phyloP scores from a whole-genome alignment of 129 eudicot genomes.

The Tanacetum coccineum region DNA sequence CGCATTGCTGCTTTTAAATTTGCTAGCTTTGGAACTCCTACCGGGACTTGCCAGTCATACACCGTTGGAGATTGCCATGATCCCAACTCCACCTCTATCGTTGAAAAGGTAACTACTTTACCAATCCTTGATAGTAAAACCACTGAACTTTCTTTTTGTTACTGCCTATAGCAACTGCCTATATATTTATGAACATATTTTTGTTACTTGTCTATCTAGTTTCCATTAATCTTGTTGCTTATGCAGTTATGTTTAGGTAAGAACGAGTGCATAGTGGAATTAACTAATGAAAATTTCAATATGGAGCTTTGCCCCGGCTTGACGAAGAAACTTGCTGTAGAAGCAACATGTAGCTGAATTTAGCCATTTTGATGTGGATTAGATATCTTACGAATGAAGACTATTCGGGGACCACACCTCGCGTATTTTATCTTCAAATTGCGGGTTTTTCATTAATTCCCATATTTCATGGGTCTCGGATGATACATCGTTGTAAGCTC shows the following conservation, averaged over 20 bases:
- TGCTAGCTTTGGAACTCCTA: conserved; percentile 86
- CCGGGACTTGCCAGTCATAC: conserved; percentile 65
- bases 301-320: conserved; percentile 48
- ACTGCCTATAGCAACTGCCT: no score
- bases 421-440: not conserved
- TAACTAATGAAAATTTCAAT: conserved; percentile 48
- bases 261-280: conserved; percentile 45
- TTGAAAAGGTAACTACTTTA: conserved; percentile 48
- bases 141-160: no score
- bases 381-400: not conserved
- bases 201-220: not conserved
- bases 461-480: conserved; percentile 14
- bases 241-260: conserved; percentile 64
- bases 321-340: conserved; percentile 60
- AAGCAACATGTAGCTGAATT: conserved; percentile 65
- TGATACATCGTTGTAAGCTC: not conserved
- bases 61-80: conserved; percentile 78
- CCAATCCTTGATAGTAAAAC: not conserved
- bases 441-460: conserved; percentile 7
- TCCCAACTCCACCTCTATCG: conserved; percentile 52
- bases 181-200: not conserved
- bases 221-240: not conserved
- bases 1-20: conserved; percentile 59
- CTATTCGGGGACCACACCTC: not conserved
- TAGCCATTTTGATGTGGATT: conserved; percentile 4